Evolutionary conservation across 495 filamentous ascomycete species (phyloP), one percentile per base, ranked within the genome.

Genomic region (Evansstolkia leycettana): DNA sequence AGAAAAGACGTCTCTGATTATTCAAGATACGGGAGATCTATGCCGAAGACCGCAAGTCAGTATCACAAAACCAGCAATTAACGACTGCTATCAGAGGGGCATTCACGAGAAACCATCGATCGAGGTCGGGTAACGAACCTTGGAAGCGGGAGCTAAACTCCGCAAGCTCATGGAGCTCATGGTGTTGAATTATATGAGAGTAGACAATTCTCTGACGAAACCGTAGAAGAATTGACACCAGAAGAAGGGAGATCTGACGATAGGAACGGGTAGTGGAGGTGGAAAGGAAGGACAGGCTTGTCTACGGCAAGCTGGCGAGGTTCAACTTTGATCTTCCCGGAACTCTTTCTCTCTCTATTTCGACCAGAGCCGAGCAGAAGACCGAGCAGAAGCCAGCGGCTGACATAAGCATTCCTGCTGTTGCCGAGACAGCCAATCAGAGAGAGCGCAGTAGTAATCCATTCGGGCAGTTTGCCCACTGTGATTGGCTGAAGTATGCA

Each of bases 1-100:
- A 90, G 66, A 98, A 95, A 15, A 74, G 63, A 52, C 87, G 75
- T 45, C 67, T 68, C 52, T 82, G 71, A 48, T 63, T 53, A 44
- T 66, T 52, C 41, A 69, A 48, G 34, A 52, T 44, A 41, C 56
- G 66, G 41, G 62, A 66, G 42, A 65, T 58, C 65, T 73, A 43
- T 28, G 31, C n/a, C n/a, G n/a, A n/a, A 17, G 23, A 35, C 37
- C 13, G n/a, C 6, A 37, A 12, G 8, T 64, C 42, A 64, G 46
- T 43, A 15, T 43, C 13, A n/a, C 7, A n/a, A 33, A n/a, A 33
- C 5, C 9, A 33, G n/a, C 14, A 17, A 33, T n/a, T n/a, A n/a
- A n/a, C 9, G 4, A n/a, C 13, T 3, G 9, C 17, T 16, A 7
- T n/a, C 38, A 12, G 38, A 41, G 38, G 26, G 31, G 23, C 37